These are phyloP conservation scores for Linnemannia elongata DNA, from an alignment of 192 early-diverging fungal species.

Conservation along the genomic window DNA sequence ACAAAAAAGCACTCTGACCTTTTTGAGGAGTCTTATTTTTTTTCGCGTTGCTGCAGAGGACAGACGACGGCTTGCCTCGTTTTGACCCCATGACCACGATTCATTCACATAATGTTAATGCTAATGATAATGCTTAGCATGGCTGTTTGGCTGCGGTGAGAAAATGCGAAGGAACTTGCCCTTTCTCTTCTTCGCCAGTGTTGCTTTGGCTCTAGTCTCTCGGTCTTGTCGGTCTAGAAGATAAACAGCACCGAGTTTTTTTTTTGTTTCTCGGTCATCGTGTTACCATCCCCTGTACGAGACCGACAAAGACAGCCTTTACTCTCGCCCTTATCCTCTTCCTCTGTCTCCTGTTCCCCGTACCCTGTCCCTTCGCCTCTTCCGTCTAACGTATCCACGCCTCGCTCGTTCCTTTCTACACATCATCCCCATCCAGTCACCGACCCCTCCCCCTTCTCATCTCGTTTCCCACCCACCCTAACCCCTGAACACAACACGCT, in stretches of 20 bases:
- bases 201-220: no score
- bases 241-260: background rate
- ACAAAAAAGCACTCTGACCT: background rate
- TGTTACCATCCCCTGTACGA: background rate
- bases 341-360: background rate
- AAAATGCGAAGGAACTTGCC: no score
- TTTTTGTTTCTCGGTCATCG: background rate
- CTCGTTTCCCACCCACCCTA: background rate
- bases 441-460: background rate
- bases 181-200: no score
- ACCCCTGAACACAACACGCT: conserved; percentile 1
- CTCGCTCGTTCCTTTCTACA: background rate
- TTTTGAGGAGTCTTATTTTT: background rate
- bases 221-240: background rate
- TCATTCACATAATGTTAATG: background rate
- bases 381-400: no score
- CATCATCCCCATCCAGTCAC: background rate
- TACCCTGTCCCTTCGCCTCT: background rate
- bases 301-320: background rate
- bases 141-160: background rate
- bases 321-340: no score
- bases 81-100: background rate
- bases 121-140: background rate
- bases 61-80: background rate
- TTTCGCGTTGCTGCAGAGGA: background rate